phyloP scores from a whole-genome alignment of 768 basidiomycete genomes.

The Hydnomerulius pinastri region DNA sequence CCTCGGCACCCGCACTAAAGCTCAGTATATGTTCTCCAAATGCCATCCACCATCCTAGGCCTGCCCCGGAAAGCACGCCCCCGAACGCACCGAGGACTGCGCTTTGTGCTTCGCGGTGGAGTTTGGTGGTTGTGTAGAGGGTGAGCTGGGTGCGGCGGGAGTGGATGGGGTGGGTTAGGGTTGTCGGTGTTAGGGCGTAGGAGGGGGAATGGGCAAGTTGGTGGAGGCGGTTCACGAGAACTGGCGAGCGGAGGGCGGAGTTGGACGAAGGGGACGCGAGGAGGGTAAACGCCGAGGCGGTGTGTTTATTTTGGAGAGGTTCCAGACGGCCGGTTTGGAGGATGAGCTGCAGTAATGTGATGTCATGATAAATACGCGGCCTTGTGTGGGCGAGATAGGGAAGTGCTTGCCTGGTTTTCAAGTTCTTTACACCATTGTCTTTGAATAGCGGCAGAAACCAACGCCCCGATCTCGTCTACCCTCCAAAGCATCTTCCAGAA shows the following conservation, averaged over 20 bases:
- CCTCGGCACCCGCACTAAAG: constrained; percentile 43
- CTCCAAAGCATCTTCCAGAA: constrained; percentile 44
- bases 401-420: constrained; percentile 47
- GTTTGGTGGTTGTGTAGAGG: constrained; percentile 52
- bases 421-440: constrained; percentile 45
- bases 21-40: constrained; percentile 40
- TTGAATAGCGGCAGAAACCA: constrained; percentile 34
- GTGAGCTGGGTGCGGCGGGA: constrained; percentile 55
- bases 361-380: too few species aligned
- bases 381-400: not conserved
- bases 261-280: constrained; percentile 33
- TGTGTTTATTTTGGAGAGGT: constrained; percentile 45
- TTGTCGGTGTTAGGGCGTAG: constrained; percentile 44
- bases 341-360: too few species aligned
- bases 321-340: constrained; percentile 64
- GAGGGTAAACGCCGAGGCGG: constrained; percentile 42
- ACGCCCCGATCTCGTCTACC: constrained; percentile 40
- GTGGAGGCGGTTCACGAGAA: constrained; percentile 59
- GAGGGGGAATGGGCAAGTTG: constrained; percentile 52
- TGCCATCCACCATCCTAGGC: constrained; percentile 57
- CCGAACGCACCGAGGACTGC: constrained; percentile 52
- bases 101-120: constrained; percentile 68
- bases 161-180: constrained; percentile 53
- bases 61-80: constrained; percentile 49
- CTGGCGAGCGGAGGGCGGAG: constrained; percentile 44